Evolutionary conservation across 805 yeast genomes (phyloP).

Genomic region (Sugiyamaella qingdaonensis): DNA sequence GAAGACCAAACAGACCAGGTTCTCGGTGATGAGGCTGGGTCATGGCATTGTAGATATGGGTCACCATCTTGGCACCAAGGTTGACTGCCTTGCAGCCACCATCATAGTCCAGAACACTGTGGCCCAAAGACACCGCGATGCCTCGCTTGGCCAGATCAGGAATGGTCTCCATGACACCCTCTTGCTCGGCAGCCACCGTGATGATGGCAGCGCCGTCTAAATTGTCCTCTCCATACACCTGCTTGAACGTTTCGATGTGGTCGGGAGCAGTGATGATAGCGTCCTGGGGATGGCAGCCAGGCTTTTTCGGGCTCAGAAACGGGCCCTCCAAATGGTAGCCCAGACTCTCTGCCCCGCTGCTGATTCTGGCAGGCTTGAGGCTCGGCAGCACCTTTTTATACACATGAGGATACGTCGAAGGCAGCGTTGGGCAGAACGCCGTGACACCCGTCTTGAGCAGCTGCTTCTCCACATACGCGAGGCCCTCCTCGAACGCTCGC

Average conservation of each 20-base stretch:
- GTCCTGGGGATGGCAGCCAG: constrained; percentile 51
- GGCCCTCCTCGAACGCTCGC: constrained; percentile 21
- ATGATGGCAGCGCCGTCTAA: constrained; percentile 35
- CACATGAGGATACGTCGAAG: constrained; percentile 48
- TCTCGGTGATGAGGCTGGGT: constrained; percentile 56
- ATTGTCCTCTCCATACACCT: constrained; percentile 42
- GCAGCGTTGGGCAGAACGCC: constrained; percentile 52
- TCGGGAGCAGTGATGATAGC: constrained; percentile 43
- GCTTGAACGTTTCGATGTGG: constrained; percentile 27
- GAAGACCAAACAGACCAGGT: constrained; percentile 52
- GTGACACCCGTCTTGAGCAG: constrained; percentile 52
- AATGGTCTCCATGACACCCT: constrained; percentile 43
- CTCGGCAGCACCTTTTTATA: constrained; percentile 46
- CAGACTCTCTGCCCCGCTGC: constrained; percentile 31
- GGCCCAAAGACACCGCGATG: constrained; percentile 45
- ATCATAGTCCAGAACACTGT: constrained; percentile 38
- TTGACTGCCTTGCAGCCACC: constrained; percentile 41
- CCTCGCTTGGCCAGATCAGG: constrained; percentile 35
- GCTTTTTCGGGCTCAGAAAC: constrained; percentile 45
- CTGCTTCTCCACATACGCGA: constrained; percentile 19
- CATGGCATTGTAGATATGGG: constrained; percentile 62
- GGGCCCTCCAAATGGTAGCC: constrained; percentile 65
- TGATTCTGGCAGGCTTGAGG: constrained; percentile 35
- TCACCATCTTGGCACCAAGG: constrained; percentile 55
- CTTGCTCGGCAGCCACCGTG: constrained; percentile 52